Percentiles rank a stretch among this genome's conserved stretches.
These are phyloP conservation scores for Syzygium syzygioides DNA, from an alignment of 441 rosid genomes.

Conservation along the genomic window DNA sequence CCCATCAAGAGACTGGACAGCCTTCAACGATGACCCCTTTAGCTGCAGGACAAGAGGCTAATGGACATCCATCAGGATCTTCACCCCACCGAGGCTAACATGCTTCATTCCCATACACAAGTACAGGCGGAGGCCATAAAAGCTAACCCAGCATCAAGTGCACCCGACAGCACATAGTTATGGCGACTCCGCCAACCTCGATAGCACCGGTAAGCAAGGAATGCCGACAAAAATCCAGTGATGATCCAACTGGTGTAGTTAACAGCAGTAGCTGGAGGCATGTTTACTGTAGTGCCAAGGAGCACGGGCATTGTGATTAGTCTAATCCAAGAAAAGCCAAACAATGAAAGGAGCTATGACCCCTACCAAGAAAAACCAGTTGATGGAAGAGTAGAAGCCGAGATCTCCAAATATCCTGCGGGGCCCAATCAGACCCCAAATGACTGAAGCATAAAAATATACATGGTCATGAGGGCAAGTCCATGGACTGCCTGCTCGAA, in stretches of 20 bases:
- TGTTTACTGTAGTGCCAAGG: conserved; percentile 25
- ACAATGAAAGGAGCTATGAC: conserved; percentile 29
- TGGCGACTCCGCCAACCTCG: conserved; percentile 39
- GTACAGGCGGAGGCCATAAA: conserved; percentile 34
- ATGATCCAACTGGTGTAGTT: conserved; percentile 37
- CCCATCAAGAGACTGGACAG: conserved; percentile 20
- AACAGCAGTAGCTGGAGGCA: conserved; percentile 41
- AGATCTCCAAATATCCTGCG: conserved; percentile 34
- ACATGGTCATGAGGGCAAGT: conserved; percentile 38
- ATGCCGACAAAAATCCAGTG: conserved; percentile 31
- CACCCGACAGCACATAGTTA: conserved; percentile 33
- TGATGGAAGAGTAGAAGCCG: conserved; percentile 25
- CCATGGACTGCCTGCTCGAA: conserved; percentile 36
- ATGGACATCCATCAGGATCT: conserved; percentile 26
- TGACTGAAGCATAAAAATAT: conserved; percentile 40
- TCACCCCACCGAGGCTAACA: conserved; percentile 29
- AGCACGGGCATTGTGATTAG: conserved; percentile 34
- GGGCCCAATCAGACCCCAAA: conserved; percentile 43
- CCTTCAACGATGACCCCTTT: conserved; percentile 20
- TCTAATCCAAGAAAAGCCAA: conserved; percentile 39
- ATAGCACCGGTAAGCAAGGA: conserved; percentile 26
- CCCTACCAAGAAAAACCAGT: conserved; percentile 38
- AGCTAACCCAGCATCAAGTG: conserved; percentile 41
- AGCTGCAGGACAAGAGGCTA: conserved; percentile 30
- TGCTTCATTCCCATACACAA: conserved; percentile 32